Evolutionary conservation across 176 grass and related monocot genomes (phyloP).

Genomic region (Otatea glauca): DNA sequence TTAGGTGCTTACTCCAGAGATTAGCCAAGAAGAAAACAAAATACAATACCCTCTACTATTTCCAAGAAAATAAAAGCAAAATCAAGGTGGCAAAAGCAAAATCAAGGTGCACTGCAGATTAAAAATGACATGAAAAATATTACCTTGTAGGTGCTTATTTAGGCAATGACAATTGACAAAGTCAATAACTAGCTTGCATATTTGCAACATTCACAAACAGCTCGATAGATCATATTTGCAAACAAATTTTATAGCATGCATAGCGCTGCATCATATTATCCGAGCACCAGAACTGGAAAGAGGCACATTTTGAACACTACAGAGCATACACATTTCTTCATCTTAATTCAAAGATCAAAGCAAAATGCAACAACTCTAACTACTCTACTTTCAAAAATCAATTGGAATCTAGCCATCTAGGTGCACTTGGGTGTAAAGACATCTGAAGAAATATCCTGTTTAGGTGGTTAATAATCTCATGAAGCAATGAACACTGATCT

Average conservation of each 20-base stretch:
- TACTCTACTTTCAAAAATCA: not conserved
- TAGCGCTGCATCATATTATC: not conserved
- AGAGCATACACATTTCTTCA: not conserved
- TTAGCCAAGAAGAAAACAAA: not conserved
- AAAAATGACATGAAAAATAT: slow-evolving; percentile 5
- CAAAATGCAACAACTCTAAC: not conserved
- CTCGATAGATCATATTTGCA: not conserved
- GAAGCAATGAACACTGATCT: not conserved
- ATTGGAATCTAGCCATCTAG: not conserved
- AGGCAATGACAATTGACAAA: not conserved
- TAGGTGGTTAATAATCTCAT: slow-evolving; percentile 1
- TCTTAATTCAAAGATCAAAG: not conserved
- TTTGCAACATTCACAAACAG: slow-evolving; percentile 22
- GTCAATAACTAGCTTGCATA: not conserved
- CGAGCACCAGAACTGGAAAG: not conserved
- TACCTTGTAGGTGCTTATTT: not conserved
- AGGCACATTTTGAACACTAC: not conserved
- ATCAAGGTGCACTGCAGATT: not conserved
- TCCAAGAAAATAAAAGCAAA: not conserved
- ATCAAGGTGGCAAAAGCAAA: not conserved
- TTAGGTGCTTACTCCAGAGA: not conserved
- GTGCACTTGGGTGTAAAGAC: slow-evolving; percentile 2
- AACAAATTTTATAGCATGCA: not conserved
- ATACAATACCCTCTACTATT: not conserved
- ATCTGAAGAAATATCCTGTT: not conserved